These are phyloP conservation scores for Diutina catenulata DNA, from an alignment of 1,139 yeast species.

Conservation along the genomic window DNA sequence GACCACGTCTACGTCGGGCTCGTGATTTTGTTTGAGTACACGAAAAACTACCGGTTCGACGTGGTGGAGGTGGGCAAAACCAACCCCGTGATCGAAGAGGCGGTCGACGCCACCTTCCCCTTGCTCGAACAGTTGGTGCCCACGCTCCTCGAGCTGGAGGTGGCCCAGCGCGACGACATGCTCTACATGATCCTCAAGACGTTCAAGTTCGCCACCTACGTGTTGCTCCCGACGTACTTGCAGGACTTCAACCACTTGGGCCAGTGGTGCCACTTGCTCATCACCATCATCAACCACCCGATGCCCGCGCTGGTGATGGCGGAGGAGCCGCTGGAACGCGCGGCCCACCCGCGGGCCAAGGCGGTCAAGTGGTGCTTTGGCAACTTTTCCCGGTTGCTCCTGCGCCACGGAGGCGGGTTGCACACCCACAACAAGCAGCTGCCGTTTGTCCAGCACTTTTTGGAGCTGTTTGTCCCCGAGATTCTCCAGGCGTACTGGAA, in stretches of 20 bases:
- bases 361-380: conserved; percentile 69
- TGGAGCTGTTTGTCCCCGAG: conserved; percentile 43
- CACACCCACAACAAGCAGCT: conserved; percentile 23
- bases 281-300: conserved; percentile 36
- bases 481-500: conserved; percentile 49
- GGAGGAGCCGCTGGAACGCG: conserved; percentile 26
- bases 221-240: conserved; percentile 48
- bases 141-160: conserved; percentile 21
- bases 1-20: conserved; percentile 49
- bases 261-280: conserved; percentile 53
- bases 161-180: conserved; percentile 37
- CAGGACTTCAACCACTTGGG: conserved; percentile 40
- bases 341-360: conserved; percentile 39
- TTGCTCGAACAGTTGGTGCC: conserved; percentile 37
- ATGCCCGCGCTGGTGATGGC: conserved; percentile 25
- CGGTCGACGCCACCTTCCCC: conserved; percentile 42
- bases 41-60: conserved; percentile 46
- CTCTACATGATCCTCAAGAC: conserved; percentile 51
- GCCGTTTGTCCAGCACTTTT: conserved; percentile 34
- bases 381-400: conserved; percentile 46
- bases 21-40: conserved; percentile 41
- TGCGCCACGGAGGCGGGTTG: conserved; percentile 42
- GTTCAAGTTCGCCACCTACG: conserved; percentile 50
- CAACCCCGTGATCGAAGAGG: conserved; percentile 28
- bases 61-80: conserved; percentile 33